Evolutionary conservation across 169 alveolate species (phyloP), one percentile per base, ranked within the genome.

Genomic region (Amoebophrya sp.): DNA sequence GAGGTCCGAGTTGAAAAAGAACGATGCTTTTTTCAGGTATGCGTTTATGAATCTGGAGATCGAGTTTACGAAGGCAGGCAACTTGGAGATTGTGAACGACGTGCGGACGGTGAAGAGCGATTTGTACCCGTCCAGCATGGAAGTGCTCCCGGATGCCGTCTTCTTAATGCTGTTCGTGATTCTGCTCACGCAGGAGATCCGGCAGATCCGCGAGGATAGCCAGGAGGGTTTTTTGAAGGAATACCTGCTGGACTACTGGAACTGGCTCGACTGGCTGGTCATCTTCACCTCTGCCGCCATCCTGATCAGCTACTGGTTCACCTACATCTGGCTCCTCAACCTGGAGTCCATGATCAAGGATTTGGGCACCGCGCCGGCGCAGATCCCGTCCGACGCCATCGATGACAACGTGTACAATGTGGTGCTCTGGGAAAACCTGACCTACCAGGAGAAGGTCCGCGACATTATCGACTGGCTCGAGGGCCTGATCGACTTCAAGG

Each of bases 61-160:
- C 35, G 83, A 66, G 35, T 66, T 66, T n/a, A 66, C 83, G 35
- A 66, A 66, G 35, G 83, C 83, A 0, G 83, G 83, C 32, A 7
- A 18, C 32, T 7, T 66, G 83, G 35, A n/a, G 83, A 25, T 66
- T 0, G 35, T n/a, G 38, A 66, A 66, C 83, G 83, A 66, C 35
- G 83, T 66, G 83, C 83, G 83, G 35, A 66, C 83, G 83, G 83
- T 66, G 83, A 66, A 66, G 83, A 7, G 32, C 32, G 83, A 66
- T 25, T n/a, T 66, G 38, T 66, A 66, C 83, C 83, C 83, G 83
- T 7, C 35, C 39, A 1, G 32, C 7, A 66, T 66, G 83, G 35
- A 66, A 25, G 83, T 66, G 38, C 18, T 66, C 32, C 83, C 83
- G 7, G 83, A 66, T 25, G 83, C 18, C 7, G 32, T 25, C 35